These are phyloP conservation scores for Gossypium raimondii DNA, from an alignment of 345 rosid genomes.

Conservation along the genomic window DNA sequence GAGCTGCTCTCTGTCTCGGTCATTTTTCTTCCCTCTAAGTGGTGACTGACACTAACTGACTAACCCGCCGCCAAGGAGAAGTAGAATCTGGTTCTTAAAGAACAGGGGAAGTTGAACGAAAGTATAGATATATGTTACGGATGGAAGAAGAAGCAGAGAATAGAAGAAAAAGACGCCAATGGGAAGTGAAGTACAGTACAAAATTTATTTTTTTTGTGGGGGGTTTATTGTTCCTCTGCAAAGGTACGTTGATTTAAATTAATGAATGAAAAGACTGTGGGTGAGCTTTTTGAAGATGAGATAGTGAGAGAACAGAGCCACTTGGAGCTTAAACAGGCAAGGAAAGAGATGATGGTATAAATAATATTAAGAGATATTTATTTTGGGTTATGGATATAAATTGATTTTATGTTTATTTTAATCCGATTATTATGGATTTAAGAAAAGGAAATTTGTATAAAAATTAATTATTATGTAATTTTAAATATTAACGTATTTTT, in stretches of 20 bases:
- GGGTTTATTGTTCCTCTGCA: neutral
- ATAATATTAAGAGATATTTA: too few relatives aligned
- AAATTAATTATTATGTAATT: too few relatives aligned
- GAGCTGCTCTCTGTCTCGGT: constrained; percentile 36
- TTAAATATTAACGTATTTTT: too few relatives aligned
- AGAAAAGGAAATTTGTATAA: too few relatives aligned
- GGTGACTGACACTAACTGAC: neutral
- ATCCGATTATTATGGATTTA: too few relatives aligned
- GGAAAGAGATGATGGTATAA: too few relatives aligned
- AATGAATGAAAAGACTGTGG: neutral
- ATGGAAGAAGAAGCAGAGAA: constrained; percentile 12
- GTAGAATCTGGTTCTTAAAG: neutral
- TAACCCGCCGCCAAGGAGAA: neutral
- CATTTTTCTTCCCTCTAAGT: constrained; percentile 12
- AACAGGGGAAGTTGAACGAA: neutral
- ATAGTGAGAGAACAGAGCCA: too few relatives aligned
- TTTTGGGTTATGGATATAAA: too few relatives aligned
- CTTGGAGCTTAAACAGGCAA: too few relatives aligned
- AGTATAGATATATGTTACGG: neutral
- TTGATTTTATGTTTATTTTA: too few relatives aligned
- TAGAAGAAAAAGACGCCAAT: constrained; percentile 7
- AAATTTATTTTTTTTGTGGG: neutral
- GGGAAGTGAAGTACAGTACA: neutral
- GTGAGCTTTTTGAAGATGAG: too few relatives aligned
- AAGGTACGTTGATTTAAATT: neutral